Evolutionary conservation across 106 monocot genomes (phyloP).

Genomic region (Allium fistulosum): DNA sequence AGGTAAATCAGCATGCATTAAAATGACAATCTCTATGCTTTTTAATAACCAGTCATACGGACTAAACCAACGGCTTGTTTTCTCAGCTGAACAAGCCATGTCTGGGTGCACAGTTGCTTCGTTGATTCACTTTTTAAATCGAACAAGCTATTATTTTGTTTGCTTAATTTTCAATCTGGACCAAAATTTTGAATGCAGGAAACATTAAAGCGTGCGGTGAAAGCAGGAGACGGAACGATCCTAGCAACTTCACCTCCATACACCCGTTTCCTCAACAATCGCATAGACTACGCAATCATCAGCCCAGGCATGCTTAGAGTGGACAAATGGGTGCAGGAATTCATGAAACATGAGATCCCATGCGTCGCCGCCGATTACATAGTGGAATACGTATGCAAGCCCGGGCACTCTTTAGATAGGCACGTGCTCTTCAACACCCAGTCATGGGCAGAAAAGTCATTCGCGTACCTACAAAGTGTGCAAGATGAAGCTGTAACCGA

Average conservation of each 20-base stretch:
- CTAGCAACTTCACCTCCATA: constrained; percentile 93
- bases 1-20: no score
- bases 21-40: no score
- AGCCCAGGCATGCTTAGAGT: constrained; percentile 39
- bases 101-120: no score
- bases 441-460: constrained; percentile 52
- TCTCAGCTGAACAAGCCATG: no score
- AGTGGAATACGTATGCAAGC: constrained; percentile 73
- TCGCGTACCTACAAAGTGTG: constrained; percentile 25
- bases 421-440: constrained; percentile 69
- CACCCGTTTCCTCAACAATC: constrained; percentile 49
- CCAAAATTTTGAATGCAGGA: constrained; percentile 28
- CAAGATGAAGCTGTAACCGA: constrained; percentile 32
- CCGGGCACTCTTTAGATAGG: constrained; percentile 43
- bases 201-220: constrained; percentile 68
- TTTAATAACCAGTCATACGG: no score
- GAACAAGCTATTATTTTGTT: not conserved
- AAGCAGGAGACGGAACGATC: constrained; percentile 78
- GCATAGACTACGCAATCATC: constrained; percentile 63
- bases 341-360: constrained; percentile 65
- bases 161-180: not conserved
- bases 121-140: no score
- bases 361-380: constrained; percentile 73
- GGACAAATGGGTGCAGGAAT: constrained; percentile 78
- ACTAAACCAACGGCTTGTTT: no score